Conservation (phyloP, 306 rosid genomes). For the Medicago arabica region DNA sequence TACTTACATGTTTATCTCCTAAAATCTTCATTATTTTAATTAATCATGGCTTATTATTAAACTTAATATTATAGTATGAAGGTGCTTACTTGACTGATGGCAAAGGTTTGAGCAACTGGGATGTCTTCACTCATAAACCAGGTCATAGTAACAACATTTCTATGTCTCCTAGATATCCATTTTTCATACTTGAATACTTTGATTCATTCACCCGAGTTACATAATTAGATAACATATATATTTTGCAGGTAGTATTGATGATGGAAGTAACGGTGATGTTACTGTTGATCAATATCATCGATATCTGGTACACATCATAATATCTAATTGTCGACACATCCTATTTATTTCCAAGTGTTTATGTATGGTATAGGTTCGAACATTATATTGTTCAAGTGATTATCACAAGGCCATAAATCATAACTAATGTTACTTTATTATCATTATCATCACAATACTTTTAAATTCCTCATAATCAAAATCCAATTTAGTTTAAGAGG, state of each 20-base stretch:
- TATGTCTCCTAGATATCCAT: neutral
- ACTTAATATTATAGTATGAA: conserved; percentile 54
- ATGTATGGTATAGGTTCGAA: neutral
- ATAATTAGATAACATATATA: neutral
- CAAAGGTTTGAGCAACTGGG: conserved; percentile 75
- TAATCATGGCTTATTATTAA: neutral
- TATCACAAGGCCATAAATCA: neutral
- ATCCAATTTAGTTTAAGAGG: too few species aligned
- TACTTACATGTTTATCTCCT: neutral
- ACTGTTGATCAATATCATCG: conserved; percentile 73
- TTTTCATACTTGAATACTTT: neutral
- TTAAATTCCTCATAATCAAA: too few species aligned
- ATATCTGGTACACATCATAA: conserved; percentile 47
- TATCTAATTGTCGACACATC: neutral
- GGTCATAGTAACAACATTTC: conserved; percentile 43
- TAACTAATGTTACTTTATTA: neutral
- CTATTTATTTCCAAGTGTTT: too few species aligned
- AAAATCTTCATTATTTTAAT: neutral
- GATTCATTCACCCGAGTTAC: neutral
- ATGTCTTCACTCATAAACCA: conserved; percentile 64
- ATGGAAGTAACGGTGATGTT: conserved; percentile 66
- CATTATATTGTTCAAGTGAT: neutral
- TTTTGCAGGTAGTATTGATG: conserved; percentile 47
- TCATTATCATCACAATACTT: too few species aligned
- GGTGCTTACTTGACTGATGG: conserved; percentile 76